Conservation (phyloP, 2,329 filamentous ascomycete genomes). For the Teratosphaeria nubilosa region DNA sequence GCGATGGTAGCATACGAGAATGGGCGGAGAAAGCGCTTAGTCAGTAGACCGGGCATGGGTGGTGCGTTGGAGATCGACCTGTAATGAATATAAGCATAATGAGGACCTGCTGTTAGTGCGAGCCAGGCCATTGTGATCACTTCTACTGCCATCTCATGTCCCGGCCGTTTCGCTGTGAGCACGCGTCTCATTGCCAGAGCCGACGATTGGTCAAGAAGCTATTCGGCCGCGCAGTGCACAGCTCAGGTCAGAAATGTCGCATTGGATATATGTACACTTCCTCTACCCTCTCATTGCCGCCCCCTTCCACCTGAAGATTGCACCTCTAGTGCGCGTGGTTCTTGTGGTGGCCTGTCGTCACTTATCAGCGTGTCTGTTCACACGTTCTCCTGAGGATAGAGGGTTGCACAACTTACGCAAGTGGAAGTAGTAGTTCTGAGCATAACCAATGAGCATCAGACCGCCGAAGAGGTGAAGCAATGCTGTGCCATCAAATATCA, state of each 20-base stretch:
- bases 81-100: too few relatives aligned
- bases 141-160: too few relatives aligned
- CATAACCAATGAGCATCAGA: conserved; percentile 76
- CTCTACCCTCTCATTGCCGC: conserved; percentile 1
- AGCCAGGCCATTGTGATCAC: too few relatives aligned
- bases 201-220: not conserved
- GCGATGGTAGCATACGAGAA: too few relatives aligned
- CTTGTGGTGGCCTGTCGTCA: conserved; percentile 85
- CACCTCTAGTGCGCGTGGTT: conserved; percentile 85
- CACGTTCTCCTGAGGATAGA: conserved; percentile 29
- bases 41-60: too few relatives aligned
- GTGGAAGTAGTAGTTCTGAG: conserved; percentile 99
- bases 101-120: too few relatives aligned
- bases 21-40: too few relatives aligned
- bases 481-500: conserved; percentile 43
- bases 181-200: not conserved
- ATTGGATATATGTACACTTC: conserved; percentile 11
- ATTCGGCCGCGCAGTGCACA: not conserved
- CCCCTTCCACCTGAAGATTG: not conserved
- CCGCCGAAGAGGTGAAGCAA: conserved; percentile 75
- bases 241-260: not conserved
- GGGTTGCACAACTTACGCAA: conserved; percentile 62
- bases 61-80: too few relatives aligned
- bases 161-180: too few relatives aligned
- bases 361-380: not conserved